These are phyloP conservation scores for Hippophae tibetana DNA, from an alignment of 306 rosid species.

Conservation along the genomic window DNA sequence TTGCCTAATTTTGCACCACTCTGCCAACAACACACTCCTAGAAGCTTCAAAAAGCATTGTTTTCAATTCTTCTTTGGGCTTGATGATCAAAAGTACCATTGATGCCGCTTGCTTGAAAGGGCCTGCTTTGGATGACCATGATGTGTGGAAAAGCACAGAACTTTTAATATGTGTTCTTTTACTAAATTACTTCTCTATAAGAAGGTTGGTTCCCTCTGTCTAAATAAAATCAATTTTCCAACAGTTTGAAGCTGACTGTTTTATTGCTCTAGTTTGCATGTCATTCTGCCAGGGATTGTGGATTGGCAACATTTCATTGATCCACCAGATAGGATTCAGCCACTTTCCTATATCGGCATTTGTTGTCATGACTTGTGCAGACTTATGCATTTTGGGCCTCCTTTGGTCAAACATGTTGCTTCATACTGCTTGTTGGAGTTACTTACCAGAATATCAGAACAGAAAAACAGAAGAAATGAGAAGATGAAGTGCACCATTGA, in stretches of 20 bases:
- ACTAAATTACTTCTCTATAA: slow-evolving; percentile 56
- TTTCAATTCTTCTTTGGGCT: slow-evolving; percentile 42
- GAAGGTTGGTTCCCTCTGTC: slow-evolving; percentile 35
- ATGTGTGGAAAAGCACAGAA: slow-evolving; percentile 44
- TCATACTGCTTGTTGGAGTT: slow-evolving; percentile 66
- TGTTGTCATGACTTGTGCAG: slow-evolving; percentile 74
- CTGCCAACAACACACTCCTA: slow-evolving; percentile 39
- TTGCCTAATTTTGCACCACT: slow-evolving; percentile 66
- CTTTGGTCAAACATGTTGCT: slow-evolving; percentile 51
- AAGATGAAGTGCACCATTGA: slow-evolving; percentile 38
- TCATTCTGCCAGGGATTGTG: slow-evolving; percentile 48
- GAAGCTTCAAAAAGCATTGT: slow-evolving; percentile 69
- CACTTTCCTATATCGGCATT: slow-evolving; percentile 47
- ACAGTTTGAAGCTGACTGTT: slow-evolving; percentile 19
- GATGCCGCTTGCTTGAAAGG: slow-evolving; percentile 57
- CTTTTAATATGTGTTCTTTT: slow-evolving; percentile 49
- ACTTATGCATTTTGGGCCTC: slow-evolving; percentile 75
- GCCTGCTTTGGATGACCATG: slow-evolving; percentile 65
- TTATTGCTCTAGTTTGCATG: slow-evolving; percentile 39
- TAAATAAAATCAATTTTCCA: not conserved
- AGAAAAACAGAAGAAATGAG: slow-evolving; percentile 35
- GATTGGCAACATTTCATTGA: slow-evolving; percentile 69
- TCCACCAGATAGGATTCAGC: slow-evolving; percentile 33
- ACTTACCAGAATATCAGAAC: slow-evolving; percentile 56
- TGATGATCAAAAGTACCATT: slow-evolving; percentile 39